Evolutionary conservation across 192 early-diverging fungal species (phyloP).

Genomic region (Geranomyces michiganensis): DNA sequence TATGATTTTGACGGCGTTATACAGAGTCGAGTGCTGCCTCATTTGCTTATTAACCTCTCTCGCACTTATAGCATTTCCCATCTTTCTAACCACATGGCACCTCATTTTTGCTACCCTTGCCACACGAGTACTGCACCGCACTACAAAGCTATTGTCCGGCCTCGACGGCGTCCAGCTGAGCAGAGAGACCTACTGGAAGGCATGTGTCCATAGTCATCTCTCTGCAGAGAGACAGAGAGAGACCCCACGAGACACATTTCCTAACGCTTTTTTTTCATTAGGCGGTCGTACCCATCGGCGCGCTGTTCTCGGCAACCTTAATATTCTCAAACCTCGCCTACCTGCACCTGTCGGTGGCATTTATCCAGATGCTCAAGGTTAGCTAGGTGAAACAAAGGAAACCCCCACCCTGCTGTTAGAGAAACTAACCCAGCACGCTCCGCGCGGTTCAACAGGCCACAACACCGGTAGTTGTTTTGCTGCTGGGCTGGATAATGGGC

Average conservation of each 20-base stretch:
- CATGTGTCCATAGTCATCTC: too few relatives aligned
- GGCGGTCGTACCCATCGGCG: slow-evolving; percentile 40
- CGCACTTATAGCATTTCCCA: slow-evolving; percentile 38
- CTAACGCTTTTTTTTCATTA: background rate
- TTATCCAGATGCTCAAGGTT: slow-evolving; percentile 45
- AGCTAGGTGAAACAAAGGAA: too few relatives aligned
- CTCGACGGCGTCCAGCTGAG: slow-evolving; percentile 61
- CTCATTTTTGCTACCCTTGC: slow-evolving; percentile 50
- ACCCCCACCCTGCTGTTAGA: background rate
- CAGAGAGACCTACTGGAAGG: slow-evolving; percentile 51
- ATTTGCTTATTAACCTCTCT: background rate
- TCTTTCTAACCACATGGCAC: slow-evolving; percentile 47
- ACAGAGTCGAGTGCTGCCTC: too few relatives aligned
- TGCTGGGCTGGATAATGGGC: slow-evolving; percentile 9
- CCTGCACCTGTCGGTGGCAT: slow-evolving; percentile 37
- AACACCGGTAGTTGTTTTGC: slow-evolving; percentile 36
- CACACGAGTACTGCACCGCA: slow-evolving; percentile 62
- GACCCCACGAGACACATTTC: too few relatives aligned
- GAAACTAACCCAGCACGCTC: background rate
- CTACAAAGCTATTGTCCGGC: slow-evolving; percentile 58
- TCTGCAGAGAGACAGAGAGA: too few relatives aligned
- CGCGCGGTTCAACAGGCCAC: slow-evolving; percentile 1
- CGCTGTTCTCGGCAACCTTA: slow-evolving; percentile 29
- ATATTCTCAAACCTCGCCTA: slow-evolving; percentile 42
- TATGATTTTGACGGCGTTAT: background rate